Evolutionary conservation across 345 rosid genomes (phyloP).

Genomic region (Mallotus nudiflorus): DNA sequence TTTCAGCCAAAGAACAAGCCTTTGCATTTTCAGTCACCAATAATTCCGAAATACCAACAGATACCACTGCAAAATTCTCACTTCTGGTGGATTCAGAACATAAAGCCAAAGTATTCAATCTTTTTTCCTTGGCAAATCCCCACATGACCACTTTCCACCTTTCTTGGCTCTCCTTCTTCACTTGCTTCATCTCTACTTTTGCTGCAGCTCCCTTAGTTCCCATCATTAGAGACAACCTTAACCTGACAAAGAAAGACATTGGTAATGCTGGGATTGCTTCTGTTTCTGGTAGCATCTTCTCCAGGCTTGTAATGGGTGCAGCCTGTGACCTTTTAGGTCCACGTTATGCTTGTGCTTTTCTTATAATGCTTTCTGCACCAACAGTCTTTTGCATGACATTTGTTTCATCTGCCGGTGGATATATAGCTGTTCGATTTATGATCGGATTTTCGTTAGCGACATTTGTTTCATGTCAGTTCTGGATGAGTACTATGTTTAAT

Average conservation of each 20-base stretch:
- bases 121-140: constrained; percentile 20
- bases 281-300: constrained; percentile 41
- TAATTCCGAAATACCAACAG: constrained; percentile 14
- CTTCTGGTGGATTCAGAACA: constrained; percentile 36
- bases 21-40: constrained; percentile 20
- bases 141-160: constrained; percentile 42
- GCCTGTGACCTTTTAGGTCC: constrained; percentile 42
- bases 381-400: constrained; percentile 41
- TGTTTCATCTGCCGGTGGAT: constrained; percentile 32
- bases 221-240: constrained; percentile 42
- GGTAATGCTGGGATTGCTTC: constrained; percentile 43
- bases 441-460: constrained; percentile 36
- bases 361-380: constrained; percentile 38
- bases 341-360: constrained; percentile 35
- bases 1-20: constrained; percentile 27
- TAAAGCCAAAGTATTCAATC: constrained; percentile 29
- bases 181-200: constrained; percentile 44
- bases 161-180: constrained; percentile 44
- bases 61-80: constrained; percentile 16
- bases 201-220: constrained; percentile 41
- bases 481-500: constrained; percentile 44
- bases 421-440: constrained; percentile 35
- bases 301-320: constrained; percentile 45
- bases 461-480: constrained; percentile 38
- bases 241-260: constrained; percentile 31